Percentiles rank a stretch among this genome's conserved stretches.
Conservation (phyloP, 2,329 filamentous ascomycete species). For the Botrytis elliptica region DNA sequence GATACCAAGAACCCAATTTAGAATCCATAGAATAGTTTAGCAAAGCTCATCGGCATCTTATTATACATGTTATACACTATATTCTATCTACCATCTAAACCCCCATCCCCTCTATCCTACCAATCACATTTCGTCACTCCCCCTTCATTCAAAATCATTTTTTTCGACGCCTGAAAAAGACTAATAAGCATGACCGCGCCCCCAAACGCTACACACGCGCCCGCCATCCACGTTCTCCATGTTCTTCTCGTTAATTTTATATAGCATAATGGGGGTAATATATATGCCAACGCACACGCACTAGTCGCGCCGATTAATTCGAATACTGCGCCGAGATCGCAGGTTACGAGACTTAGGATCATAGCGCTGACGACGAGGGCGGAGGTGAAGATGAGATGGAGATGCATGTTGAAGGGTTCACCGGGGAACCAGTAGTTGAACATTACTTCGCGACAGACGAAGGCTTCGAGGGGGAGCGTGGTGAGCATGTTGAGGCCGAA, state of each 20-base stretch:
- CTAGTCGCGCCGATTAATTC: constrained; percentile 95
- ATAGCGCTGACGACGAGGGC: constrained; percentile 77
- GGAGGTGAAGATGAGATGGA: constrained; percentile 82
- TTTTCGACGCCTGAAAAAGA: constrained; percentile 67
- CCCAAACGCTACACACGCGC: constrained; percentile 75
- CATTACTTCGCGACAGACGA: constrained; percentile 97
- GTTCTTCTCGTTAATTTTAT: constrained; percentile 82
- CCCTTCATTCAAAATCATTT: constrained; percentile 51
- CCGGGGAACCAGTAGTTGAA: constrained; percentile 72
- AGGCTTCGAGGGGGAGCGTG: constrained; percentile 91
- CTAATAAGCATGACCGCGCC: constrained; percentile 76
- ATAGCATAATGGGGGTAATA: constrained; percentile 91
- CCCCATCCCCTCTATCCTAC: not conserved
- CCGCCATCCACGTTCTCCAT: constrained; percentile 71
- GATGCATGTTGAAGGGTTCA: constrained; percentile 69
- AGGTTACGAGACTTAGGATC: constrained; percentile 77
- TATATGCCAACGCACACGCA: constrained; percentile 91
- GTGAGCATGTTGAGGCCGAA: constrained; percentile 99
- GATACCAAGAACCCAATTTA: not conserved
- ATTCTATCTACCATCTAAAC: not conserved
- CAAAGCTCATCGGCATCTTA: not conserved
- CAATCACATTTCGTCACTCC: constrained; percentile 32
- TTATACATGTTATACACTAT: not conserved
- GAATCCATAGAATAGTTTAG: not conserved
- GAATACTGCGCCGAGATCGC: constrained; percentile 91